phyloP scores from a whole-genome alignment of 768 basidiomycete species.

The Mycena kentingensis region DNA sequence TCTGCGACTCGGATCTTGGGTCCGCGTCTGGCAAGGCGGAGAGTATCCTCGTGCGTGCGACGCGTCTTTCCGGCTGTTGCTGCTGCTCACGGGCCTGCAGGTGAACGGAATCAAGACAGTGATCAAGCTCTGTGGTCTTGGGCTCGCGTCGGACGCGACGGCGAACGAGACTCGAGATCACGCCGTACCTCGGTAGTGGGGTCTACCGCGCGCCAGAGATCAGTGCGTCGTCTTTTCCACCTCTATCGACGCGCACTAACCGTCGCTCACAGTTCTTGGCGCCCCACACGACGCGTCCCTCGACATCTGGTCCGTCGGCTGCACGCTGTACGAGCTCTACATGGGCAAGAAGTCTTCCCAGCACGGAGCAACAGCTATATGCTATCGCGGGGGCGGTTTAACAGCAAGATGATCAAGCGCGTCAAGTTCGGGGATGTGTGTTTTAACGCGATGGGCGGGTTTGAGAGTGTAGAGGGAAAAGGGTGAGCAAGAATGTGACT shows the following conservation, averaged over 20 bases:
- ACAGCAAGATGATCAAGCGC: conserved; percentile 91
- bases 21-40: no score
- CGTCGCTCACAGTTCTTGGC: conserved; percentile 77
- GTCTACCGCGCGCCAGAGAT: conserved; percentile 99
- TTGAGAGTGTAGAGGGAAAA: conserved; percentile 79
- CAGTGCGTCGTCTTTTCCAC: conserved; percentile 51
- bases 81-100: conserved; percentile 44
- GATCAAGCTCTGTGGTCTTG: conserved; percentile 93
- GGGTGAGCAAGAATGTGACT: conserved; percentile 82
- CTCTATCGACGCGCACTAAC: conserved; percentile 21
- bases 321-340: conserved; percentile 92
- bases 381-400: conserved; percentile 92
- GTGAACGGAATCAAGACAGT: conserved; percentile 94
- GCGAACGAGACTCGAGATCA: conserved; percentile 98
- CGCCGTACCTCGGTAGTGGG: conserved; percentile 94
- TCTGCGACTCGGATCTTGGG: no score
- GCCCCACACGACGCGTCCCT: conserved; percentile 92
- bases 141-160: conserved; percentile 92
- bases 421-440: conserved; percentile 90
- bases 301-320: conserved; percentile 97
- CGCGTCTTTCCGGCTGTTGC: conserved; percentile 1
- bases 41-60: conserved; percentile 69
- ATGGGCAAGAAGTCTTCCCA: conserved; percentile 95
- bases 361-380: conserved; percentile 98
- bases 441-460: conserved; percentile 91